Evolutionary conservation across 495 filamentous ascomycete genomes (phyloP), one percentile per base, ranked within the genome.

Genomic region (Cryomyces minteri): DNA sequence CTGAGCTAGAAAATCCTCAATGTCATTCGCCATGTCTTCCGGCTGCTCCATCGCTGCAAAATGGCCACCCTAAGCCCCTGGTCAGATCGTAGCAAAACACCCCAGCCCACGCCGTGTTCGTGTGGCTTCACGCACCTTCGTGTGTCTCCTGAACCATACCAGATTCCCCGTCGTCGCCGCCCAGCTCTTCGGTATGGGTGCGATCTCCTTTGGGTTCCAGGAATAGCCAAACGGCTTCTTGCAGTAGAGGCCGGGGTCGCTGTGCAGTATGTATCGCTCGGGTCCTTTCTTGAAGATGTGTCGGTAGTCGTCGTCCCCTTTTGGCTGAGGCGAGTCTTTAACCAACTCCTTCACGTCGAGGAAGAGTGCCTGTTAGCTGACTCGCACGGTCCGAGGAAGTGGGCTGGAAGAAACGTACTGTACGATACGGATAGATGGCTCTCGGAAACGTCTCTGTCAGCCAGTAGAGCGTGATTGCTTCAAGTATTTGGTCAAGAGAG

Each of bases 21-120:
- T 44, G 56, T 83, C 80, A 11, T 61, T 48, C 32, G 75, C 61
- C 40, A 82, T 57, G 29, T 54, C 54, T 42, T 60, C 58, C 3
- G 78, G 78, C 37, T 64, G 47, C 56, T 82, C 73, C 41, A 79
- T 51, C 25, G 71, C 72, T 1, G 76, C 73, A 51, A 80, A 81
- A 59, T 80, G 78, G 0, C 78, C 76, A 28, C 80, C 77, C 52
- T 41, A 37, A 12, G 7, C 34, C 34, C 34, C 7, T 37, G 7
- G 34, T 37, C 34, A 37, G 7, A 7, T 37, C 34, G 34, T 12
- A 7, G 34, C 12, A 37, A 37, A 37, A 7, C 7, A 37, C 7
- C 7, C 12, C 34, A 37, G 7, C 7, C 7, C 7, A 7, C 7
- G 12, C 12, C 7, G 34, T 37, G 7, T 37, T 37, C 12, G 7